Percentiles rank a stretch among this genome's conserved stretches.
These are phyloP conservation scores for Candida glucosophila DNA, from an alignment of 1,139 yeast species.

Conservation along the genomic window DNA sequence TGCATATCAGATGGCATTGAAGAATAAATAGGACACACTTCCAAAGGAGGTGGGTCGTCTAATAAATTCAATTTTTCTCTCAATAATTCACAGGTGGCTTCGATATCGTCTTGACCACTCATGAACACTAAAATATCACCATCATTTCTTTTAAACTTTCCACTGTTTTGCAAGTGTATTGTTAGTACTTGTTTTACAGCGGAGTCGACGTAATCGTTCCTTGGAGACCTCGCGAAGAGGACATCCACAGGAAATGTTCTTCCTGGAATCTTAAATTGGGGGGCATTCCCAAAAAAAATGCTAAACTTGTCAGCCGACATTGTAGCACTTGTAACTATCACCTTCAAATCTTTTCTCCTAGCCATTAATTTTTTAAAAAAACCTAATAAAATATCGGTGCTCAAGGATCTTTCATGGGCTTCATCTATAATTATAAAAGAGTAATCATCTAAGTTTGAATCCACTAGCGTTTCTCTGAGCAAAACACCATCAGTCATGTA, in stretches of 20 bases:
- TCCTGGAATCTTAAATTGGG: slow-evolving; percentile 84
- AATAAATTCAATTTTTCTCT: slow-evolving; percentile 48
- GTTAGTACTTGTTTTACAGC: slow-evolving; percentile 78
- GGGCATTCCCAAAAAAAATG: slow-evolving; percentile 75
- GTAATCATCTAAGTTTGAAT: slow-evolving; percentile 60
- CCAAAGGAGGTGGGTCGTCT: slow-evolving; percentile 54
- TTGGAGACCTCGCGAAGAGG: slow-evolving; percentile 52
- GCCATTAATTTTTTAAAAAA: slow-evolving; percentile 55
- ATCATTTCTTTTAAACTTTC: slow-evolving; percentile 20
- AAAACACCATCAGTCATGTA: slow-evolving; percentile 93
- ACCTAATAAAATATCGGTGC: slow-evolving; percentile 80
- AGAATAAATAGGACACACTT: slow-evolving; percentile 79
- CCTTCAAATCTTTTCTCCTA: slow-evolving; percentile 62
- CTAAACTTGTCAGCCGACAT: slow-evolving; percentile 83
- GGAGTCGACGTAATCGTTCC: slow-evolving; percentile 77
- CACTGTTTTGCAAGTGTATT: slow-evolving; percentile 49
- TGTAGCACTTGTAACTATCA: slow-evolving; percentile 89
- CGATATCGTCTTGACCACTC: slow-evolving; percentile 98
- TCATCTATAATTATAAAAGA: slow-evolving; percentile 91
- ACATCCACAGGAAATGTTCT: slow-evolving; percentile 86
- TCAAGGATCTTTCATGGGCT: slow-evolving; percentile 88
- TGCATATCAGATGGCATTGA: slow-evolving; percentile 84
- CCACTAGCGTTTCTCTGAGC: slow-evolving; percentile 65
- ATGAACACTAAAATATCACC: slow-evolving; percentile 90
- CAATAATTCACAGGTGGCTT: slow-evolving; percentile 64